Evolutionary conservation across 805 yeast species (phyloP), one percentile per base, ranked within the genome.

Genomic region (Candida namnaoensis): DNA sequence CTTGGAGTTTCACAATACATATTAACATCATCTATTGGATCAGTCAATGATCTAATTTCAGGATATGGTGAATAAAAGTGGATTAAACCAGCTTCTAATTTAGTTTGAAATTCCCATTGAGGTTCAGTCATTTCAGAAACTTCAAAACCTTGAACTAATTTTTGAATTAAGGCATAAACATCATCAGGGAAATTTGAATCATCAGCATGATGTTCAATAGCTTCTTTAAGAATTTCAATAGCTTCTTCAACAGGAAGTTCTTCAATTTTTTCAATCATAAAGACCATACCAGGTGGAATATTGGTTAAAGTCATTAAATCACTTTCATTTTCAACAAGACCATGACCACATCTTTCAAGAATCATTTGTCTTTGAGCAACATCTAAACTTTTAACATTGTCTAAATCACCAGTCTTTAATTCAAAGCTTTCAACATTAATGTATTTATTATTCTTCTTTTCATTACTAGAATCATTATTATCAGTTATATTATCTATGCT

Each of bases 41-140:
- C 73, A 35, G 77, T 74, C 23, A 80, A 72, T 26, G 84, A 74
- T 56, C 87, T 69, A 19, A 80, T 85, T 57, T 80, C 86, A 1
- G 82, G 76, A 53, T 79, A 80, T 9, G 84, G 83, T 19, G 79
- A 73, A 49, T 67, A 62, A 46, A 52, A 71, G 60, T 54, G 47
- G n/a, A 65, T 63, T 28, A 60, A 50, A 30, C 66, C 64, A 23
- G 72, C 74, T 32, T 52, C 48, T 35, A 57, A 43, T 41, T 53
- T 54, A 15, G 51, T 49, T 40, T 59, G 55, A 24, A 54, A 46
- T 24, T 49, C 52, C 32, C 32, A 30, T 30, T 30, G n/a, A 30
- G 10, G 5, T 30, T 30, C 32, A 30, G n/a, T 30, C 45, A 14
- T 12, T 2, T 46, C 48, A 11, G 51, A 44, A 41, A 51, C 51